A percentile compares a stretch with the other conserved stretches of the same genome.
phyloP scores from a whole-genome alignment of 352 stramenopile genomes.

The Pythium insidiosum region DNA sequence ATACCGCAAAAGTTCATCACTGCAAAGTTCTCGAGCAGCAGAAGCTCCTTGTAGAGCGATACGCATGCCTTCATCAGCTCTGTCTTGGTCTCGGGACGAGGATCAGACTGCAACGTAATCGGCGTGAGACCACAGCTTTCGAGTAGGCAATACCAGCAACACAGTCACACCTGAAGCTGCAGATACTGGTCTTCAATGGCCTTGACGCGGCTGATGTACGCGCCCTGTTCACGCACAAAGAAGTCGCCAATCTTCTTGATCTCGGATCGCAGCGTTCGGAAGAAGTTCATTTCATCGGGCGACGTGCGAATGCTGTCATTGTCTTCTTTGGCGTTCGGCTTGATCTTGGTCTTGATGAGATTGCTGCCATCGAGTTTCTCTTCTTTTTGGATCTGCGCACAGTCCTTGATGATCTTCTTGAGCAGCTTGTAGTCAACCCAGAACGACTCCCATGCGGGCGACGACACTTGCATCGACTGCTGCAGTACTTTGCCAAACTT shows the following conservation, averaged over 20 bases:
- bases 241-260: conserved; percentile 85
- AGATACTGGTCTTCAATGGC: conserved; percentile 63
- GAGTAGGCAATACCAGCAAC: not conserved
- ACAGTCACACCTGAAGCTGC: conserved; percentile 52
- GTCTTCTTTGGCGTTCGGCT: conserved; percentile 66
- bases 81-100: conserved; percentile 49
- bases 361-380: conserved; percentile 76
- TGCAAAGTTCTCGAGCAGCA: conserved; percentile 84
- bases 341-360: conserved; percentile 72
- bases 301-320: conserved; percentile 85
- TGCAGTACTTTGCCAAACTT: conserved; percentile 87
- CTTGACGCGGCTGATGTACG: conserved; percentile 52
- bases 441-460: conserved; percentile 53
- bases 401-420: conserved; percentile 89
- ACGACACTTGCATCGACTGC: conserved; percentile 83
- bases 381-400: conserved; percentile 79
- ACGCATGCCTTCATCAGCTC: conserved; percentile 79
- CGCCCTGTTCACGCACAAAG: conserved; percentile 75
- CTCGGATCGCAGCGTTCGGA: conserved; percentile 72
- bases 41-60: conserved; percentile 77
- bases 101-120: conserved; percentile 19
- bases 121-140: not conserved
- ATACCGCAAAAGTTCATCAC: conserved; percentile 89
- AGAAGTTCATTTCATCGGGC: conserved; percentile 85
- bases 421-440: conserved; percentile 88